These are phyloP conservation scores for Pyrrhoderma noxium DNA, from an alignment of 1,284 basidiomycete species.

Conservation along the genomic window DNA sequence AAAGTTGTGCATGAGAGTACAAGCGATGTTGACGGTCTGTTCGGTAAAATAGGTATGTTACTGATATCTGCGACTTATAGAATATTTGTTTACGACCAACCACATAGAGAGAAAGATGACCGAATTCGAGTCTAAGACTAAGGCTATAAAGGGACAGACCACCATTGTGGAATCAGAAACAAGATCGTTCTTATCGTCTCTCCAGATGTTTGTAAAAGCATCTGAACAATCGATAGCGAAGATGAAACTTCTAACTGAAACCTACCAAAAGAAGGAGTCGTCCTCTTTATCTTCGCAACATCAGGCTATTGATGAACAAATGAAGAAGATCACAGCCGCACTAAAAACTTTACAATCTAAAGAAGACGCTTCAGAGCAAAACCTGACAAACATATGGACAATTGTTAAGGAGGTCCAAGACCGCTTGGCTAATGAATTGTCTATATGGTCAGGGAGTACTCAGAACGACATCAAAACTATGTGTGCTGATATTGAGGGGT, in stretches of 20 bases:
- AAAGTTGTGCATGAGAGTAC: conserved; percentile 62
- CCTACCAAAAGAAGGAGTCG: conserved; percentile 51
- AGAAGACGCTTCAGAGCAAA: conserved; percentile 16
- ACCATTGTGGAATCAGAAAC: conserved; percentile 47
- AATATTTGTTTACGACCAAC: conserved; percentile 14
- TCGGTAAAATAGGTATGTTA: conserved; percentile 74
- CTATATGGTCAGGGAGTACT: conserved; percentile 47
- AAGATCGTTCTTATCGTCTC: conserved; percentile 45
- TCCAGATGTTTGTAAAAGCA: conserved; percentile 57
- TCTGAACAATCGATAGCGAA: conserved; percentile 46
- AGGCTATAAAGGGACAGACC: conserved; percentile 57
- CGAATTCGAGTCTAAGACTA: conserved; percentile 60
- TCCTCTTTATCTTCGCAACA: conserved; percentile 38
- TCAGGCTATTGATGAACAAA: conserved; percentile 51
- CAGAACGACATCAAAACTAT: conserved; percentile 41
- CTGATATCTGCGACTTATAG: neutral
- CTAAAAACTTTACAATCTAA: conserved; percentile 47
- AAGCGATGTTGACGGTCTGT: conserved; percentile 66
- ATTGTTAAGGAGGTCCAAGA: conserved; percentile 52
- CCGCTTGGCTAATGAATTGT: conserved; percentile 45
- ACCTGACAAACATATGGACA: conserved; percentile 22
- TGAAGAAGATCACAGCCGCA: conserved; percentile 49
- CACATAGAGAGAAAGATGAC: conserved; percentile 66
- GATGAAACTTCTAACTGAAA: conserved; percentile 50
- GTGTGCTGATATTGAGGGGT: conserved; percentile 38